Base-by-base conservation (phyloP, 306 rosid species). In the Sechiopsis laciniata region DNA sequence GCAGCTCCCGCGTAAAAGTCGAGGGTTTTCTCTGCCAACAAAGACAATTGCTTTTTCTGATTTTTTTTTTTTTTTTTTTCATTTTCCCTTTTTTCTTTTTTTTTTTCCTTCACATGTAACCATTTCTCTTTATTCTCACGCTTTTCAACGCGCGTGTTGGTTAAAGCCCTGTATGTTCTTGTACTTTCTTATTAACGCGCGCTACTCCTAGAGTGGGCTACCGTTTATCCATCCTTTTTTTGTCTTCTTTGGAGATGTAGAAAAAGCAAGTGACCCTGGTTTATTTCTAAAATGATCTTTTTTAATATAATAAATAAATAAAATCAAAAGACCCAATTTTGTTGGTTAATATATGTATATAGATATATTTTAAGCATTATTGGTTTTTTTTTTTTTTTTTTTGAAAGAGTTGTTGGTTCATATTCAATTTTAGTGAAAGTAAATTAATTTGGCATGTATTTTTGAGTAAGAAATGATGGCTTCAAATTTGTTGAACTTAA, bases 1-100 rank as follows among this genome's bases (percentile, higher is more conserved):
- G 72, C 73, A 79, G 78, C 83, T 57, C 86, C 85, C 85, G 88
- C 90, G 90, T 76, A 87, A 87, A 84, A 87, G 86, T 74, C 90
- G 88, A 87, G 90, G 83, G 88, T 16, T 72, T 74, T 83, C 82
- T 71, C 50, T 29, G 48, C 68, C 62, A 81, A 53, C 51, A 72
- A 79, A 66, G 67, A 26, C 22, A 10, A 12, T 4, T 11, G 42
- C 68, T 78, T 74, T 77, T 24, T 11, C 58, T 68, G 24, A 15
- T 15, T 32, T 16, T 29, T 32, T 15, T 45, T 22, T 35, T 15
- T 32, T 16, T 29, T 32, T 15, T 45, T 22, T 35, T 15, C 15
- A 7, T 29, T 32, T 15, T 45, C 17, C 9, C n/a, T 26, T 78
- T 74, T 77, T 24, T 11, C 58, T 68, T 19, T 35, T 15, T 32